phyloP scores from a whole-genome alignment of 2,329 filamentous ascomycete species.

The Thielaviopsis musarum region DNA sequence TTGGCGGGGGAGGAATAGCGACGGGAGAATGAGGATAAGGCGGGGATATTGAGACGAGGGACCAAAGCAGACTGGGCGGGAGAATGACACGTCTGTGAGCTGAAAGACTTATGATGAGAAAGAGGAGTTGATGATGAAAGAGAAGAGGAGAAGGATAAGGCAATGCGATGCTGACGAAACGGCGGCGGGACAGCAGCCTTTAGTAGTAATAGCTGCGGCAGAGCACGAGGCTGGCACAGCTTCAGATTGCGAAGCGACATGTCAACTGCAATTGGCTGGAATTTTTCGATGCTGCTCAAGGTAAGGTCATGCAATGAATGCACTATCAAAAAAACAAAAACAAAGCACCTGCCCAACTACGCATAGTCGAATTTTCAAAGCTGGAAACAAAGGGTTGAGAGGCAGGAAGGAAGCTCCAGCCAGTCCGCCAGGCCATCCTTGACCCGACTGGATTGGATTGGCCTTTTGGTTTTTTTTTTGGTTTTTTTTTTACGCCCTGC shows the following conservation, averaged over 20 bases:
- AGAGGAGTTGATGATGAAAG: neutral
- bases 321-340: neutral
- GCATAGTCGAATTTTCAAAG: neutral
- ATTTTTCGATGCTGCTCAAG: neutral
- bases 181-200: constrained; percentile 2
- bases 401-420: neutral
- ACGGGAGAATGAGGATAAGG: constrained; percentile 9
- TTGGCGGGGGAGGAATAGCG: constrained; percentile 21
- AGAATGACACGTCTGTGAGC: neutral
- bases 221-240: constrained; percentile 11
- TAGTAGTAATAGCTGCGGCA: constrained; percentile 4
- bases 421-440: neutral
- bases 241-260: constrained; percentile 6
- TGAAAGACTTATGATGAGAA: neutral
- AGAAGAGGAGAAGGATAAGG: neutral
- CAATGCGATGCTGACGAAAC: neutral
- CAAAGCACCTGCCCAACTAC: constrained; percentile 9
- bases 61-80: neutral
- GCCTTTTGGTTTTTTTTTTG: no score
- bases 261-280: neutral
- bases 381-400: neutral
- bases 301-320: neutral
- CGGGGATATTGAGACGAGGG: neutral
- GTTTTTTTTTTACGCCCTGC: neutral
- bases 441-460: no score